Conservation (phyloP, 2,329 filamentous ascomycete species). For the Trichophyton mentagrophytes region DNA sequence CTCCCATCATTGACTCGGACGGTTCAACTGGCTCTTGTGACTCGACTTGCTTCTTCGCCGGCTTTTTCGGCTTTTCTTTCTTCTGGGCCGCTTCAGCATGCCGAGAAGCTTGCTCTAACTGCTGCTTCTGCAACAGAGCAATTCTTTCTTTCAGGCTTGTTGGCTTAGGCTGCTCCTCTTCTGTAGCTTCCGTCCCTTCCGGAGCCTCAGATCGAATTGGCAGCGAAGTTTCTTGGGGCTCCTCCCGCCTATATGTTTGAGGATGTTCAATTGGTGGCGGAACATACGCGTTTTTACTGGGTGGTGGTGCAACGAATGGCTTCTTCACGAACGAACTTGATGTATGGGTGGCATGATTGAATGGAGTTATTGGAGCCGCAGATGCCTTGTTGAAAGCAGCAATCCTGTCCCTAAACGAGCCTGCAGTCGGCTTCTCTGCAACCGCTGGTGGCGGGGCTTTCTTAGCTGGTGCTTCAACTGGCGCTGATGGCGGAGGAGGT, state of each 20-base stretch:
- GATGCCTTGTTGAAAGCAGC: constrained; percentile 90
- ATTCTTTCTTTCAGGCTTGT: constrained; percentile 91
- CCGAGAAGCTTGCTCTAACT: constrained; percentile 73
- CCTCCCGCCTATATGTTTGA: constrained; percentile 73
- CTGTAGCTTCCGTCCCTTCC: constrained; percentile 38
- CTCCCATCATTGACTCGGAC: constrained; percentile 17
- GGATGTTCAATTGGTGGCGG: constrained; percentile 58
- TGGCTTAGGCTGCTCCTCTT: constrained; percentile 72
- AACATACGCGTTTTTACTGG: constrained; percentile 81
- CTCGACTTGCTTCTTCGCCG: constrained; percentile 51
- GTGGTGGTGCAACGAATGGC: constrained; percentile 88
- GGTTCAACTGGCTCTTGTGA: constrained; percentile 22
- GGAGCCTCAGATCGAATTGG: constrained; percentile 18
- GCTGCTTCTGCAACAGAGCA: constrained; percentile 83
- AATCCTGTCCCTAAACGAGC: constrained; percentile 87
- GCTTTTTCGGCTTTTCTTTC: constrained; percentile 78
- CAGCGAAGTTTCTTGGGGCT: constrained; percentile 45
- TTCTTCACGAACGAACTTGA: constrained; percentile 74
- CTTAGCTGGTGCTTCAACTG: not conserved
- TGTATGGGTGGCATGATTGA: constrained; percentile 60
- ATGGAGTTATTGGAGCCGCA: constrained; percentile 75
- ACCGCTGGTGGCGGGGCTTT: constrained; percentile 53
- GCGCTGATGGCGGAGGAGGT: constrained; percentile 25
- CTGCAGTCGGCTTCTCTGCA: constrained; percentile 58
- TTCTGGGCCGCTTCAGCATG: constrained; percentile 65